Evolutionary conservation across 306 rosid genomes (phyloP), one percentile per base, ranked within the genome.

Genomic region (Dalbergia oliveri): DNA sequence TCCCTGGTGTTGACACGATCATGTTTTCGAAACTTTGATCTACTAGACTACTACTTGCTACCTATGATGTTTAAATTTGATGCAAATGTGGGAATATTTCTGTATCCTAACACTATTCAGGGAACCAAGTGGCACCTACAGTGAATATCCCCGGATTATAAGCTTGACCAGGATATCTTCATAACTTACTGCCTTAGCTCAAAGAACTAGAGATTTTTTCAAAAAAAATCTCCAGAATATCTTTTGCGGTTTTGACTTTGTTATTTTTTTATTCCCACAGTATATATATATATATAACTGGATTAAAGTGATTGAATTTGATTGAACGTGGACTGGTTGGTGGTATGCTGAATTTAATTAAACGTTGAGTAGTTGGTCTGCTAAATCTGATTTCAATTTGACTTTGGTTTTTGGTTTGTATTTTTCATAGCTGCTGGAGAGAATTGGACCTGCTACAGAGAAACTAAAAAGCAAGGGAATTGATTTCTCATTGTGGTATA

Each of bases 401-500:
- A 26, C 39, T 37, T 15, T 7, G 12, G 12, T 54, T 14, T 34
- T 51, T 26, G 12, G 15, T 41, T 57, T 26, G 15, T 68, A 39
- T 81, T 58, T 57, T 39, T 45, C 85, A 84, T 91, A 94, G 99
- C 90, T 94, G 79, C 69, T 94, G 86, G 95, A 91, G 81, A 87
- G 78, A 86, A 93, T 91, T 84, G 92, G 94, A 68, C 92, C 95
- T 7, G 90, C 99, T 81, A 93, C 99, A 41, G 97, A 93, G 82
- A 88, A 83, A 51, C 77, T 94, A 75, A 90, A 85, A 89, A 60
- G 77, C 82, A 88, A 91, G 72, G 91, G 90, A 71, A 84, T 90
- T 60, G 93, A 91, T 83, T 89, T 93, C 82, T 90, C 99, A 62
- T 81, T 91, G 85, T 93, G 97, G 97, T 93, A 88, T 69, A 94